These are phyloP conservation scores for Mallotus nudiflorus DNA, from an alignment of 345 rosid genomes.

Conservation along the genomic window DNA sequence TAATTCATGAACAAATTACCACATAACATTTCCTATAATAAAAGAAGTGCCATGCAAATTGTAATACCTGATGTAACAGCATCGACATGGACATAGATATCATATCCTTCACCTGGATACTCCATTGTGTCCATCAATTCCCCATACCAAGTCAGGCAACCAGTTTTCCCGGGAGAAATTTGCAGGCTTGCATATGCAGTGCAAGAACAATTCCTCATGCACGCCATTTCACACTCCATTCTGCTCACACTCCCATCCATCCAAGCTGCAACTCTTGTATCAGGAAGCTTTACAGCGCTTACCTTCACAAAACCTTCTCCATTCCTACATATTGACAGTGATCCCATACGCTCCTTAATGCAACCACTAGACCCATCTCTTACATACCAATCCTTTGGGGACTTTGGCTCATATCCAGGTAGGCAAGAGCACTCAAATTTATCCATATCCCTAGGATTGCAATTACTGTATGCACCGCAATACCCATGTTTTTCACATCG, in stretches of 20 bases:
- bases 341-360: no score
- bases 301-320: no score
- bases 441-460: no score
- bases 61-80: slow-evolving; percentile 11
- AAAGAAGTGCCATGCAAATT: no score
- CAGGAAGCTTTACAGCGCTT: slow-evolving; percentile 9
- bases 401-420: no score
- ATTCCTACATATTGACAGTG: no score
- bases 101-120: not conserved
- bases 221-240: not conserved
- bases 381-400: no score
- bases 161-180: not conserved
- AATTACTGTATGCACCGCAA: no score
- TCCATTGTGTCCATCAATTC: slow-evolving; percentile 9
- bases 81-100: slow-evolving; percentile 12
- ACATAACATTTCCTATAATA: no score
- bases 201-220: slow-evolving; percentile 19
- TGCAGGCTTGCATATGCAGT: slow-evolving; percentile 2
- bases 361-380: no score
- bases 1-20: not conserved
- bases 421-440: no score
- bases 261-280: not conserved
- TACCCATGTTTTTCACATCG: no score
- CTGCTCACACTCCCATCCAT: not conserved
- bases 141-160: slow-evolving; percentile 9